Conservation (phyloP, 106 monocot species). For the Alisma plantagoaquatica region DNA sequence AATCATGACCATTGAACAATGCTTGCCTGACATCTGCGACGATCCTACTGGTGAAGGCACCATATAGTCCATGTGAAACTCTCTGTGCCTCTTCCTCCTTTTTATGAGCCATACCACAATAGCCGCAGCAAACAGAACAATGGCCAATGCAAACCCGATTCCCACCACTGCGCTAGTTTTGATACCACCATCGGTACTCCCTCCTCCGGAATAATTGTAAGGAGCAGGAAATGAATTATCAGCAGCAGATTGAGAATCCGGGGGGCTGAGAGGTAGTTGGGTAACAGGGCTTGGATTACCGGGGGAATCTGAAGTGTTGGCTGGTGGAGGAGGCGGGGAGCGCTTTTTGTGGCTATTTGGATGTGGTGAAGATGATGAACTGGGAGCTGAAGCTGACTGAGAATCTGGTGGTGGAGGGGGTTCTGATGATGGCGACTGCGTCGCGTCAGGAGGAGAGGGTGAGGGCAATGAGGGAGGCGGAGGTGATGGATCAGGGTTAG, state of each 20-base stretch:
- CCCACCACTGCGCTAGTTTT: constrained; percentile 11
- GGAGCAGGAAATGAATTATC: background rate
- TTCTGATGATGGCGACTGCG: too few species aligned
- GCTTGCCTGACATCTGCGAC: constrained; percentile 51
- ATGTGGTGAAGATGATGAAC: background rate
- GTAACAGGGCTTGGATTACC: constrained; percentile 5
- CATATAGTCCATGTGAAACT: constrained; percentile 28
- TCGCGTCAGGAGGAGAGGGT: too few species aligned
- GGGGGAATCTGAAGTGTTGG: constrained; percentile 5
- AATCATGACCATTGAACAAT: background rate
- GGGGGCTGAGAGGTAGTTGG: constrained; percentile 6
- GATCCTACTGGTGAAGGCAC: constrained; percentile 43
- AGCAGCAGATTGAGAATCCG: constrained; percentile 9
- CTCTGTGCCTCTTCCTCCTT: constrained; percentile 27
- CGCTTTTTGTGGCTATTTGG: background rate
- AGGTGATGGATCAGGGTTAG: constrained; percentile 7
- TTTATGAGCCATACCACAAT: constrained; percentile 35
- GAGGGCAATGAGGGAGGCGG: background rate
- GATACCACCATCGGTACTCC: constrained; percentile 12
- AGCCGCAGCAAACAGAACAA: constrained; percentile 34
- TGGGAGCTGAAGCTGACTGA: background rate
- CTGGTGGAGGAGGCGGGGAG: constrained; percentile 2
- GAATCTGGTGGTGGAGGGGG: background rate
- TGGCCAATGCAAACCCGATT: constrained; percentile 14
- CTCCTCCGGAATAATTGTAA: too few species aligned